These are phyloP conservation scores for Chaetomium sp. DNA, from an alignment of 2,329 filamentous ascomycete species.

Conservation along the genomic window DNA sequence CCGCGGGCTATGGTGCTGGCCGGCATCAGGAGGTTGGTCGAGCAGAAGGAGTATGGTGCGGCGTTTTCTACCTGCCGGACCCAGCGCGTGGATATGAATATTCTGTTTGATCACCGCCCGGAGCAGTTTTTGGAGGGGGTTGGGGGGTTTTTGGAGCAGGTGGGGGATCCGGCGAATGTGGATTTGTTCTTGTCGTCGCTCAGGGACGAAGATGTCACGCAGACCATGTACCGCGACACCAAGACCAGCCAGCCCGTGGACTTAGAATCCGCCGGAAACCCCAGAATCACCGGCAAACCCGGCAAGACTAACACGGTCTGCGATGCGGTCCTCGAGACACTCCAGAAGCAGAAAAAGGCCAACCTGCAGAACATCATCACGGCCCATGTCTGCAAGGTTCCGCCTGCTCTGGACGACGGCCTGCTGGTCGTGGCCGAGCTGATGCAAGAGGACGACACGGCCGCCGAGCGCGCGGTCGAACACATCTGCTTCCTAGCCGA, in stretches of 20 bases:
- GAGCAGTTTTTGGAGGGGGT: slow-evolving; percentile 75
- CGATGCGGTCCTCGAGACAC: slow-evolving; percentile 67
- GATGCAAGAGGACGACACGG: slow-evolving; percentile 57
- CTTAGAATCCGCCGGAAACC: slow-evolving; percentile 4
- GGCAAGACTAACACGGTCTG: slow-evolving; percentile 84
- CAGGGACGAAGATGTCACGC: slow-evolving; percentile 83
- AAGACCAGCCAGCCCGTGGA: slow-evolving; percentile 36
- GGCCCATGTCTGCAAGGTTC: slow-evolving; percentile 86
- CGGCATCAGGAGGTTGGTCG: slow-evolving; percentile 76
- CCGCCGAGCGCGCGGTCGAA: slow-evolving; percentile 84
- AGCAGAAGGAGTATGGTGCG: slow-evolving; percentile 69
- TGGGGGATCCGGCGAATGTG: slow-evolving; percentile 73
- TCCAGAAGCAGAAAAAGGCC: slow-evolving; percentile 55
- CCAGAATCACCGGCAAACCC: slow-evolving; percentile 4
- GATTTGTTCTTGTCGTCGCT: slow-evolving; percentile 88
- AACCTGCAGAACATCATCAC: slow-evolving; percentile 90
- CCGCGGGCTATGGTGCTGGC: slow-evolving; percentile 88
- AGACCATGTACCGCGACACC: slow-evolving; percentile 91
- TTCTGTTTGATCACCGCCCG: slow-evolving; percentile 88
- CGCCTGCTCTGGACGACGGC: slow-evolving; percentile 82
- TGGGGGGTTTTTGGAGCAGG: slow-evolving; percentile 71
- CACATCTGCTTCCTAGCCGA: slow-evolving; percentile 98
- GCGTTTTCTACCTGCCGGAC: slow-evolving; percentile 86
- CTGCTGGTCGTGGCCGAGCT: slow-evolving; percentile 72
- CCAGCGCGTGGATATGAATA: slow-evolving; percentile 96